A percentile compares a stretch with the other conserved stretches of the same genome.
Conservation (phyloP, 78 protist species). For the Emiliania huxleyi region DNA sequence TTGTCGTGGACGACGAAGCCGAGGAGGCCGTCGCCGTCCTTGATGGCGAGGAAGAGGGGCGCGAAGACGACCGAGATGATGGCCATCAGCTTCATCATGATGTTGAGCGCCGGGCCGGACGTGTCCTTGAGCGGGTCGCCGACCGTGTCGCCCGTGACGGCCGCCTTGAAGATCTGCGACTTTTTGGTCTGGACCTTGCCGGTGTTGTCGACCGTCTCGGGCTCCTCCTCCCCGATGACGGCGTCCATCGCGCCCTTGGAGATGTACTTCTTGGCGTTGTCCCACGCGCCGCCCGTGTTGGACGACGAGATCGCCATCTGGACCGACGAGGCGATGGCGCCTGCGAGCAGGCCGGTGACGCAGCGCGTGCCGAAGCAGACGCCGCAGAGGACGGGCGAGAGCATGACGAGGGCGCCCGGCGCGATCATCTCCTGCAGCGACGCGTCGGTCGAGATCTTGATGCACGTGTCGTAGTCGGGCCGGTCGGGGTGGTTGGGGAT, state of each 20-base stretch:
- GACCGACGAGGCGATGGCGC: slow-evolving; percentile 64
- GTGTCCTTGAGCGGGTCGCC: slow-evolving; percentile 84
- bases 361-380: slow-evolving; percentile 33
- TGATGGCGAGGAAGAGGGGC: slow-evolving; percentile 36
- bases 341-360: slow-evolving; percentile 56
- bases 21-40: slow-evolving; percentile 30
- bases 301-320: slow-evolving; percentile 59
- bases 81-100: slow-evolving; percentile 76
- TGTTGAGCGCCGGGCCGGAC: slow-evolving; percentile 75
- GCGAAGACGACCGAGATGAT: slow-evolving; percentile 61
- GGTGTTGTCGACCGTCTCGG: neutral
- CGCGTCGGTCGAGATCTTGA: slow-evolving; percentile 54
- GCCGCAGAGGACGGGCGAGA: slow-evolving; percentile 66
- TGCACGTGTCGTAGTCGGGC: slow-evolving; percentile 57
- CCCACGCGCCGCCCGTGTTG: slow-evolving; percentile 84
- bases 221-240: neutral
- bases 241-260: slow-evolving; percentile 32
- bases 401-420: slow-evolving; percentile 62
- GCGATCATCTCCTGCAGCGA: slow-evolving; percentile 57
- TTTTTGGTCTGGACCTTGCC: slow-evolving; percentile 31
- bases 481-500: slow-evolving; percentile 9
- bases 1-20: neutral
- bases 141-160: slow-evolving; percentile 77
- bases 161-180: slow-evolving; percentile 64
- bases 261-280: slow-evolving; percentile 80